Evolutionary conservation across 768 basidiomycete genomes (phyloP).

Genomic region (Porphyrellus cyaneotinctus): DNA sequence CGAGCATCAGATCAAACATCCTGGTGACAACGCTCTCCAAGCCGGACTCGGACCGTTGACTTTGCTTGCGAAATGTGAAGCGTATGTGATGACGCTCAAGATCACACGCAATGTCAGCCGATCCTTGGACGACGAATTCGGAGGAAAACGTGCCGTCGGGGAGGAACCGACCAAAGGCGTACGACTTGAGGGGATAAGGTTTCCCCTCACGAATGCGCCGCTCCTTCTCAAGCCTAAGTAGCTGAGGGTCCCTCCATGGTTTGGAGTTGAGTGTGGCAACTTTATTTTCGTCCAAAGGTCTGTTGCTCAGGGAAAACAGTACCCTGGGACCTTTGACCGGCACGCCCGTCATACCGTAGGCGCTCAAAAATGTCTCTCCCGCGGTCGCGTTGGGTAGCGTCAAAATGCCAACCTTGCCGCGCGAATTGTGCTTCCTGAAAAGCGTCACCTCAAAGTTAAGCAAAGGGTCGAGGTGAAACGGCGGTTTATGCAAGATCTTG

Average conservation of each 20-base stretch:
- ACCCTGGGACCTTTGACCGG: conserved; percentile 23
- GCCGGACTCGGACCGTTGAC: conserved; percentile 8
- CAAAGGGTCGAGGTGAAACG: conserved; percentile 24
- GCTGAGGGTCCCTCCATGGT: conserved; percentile 31
- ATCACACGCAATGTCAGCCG: conserved; percentile 35
- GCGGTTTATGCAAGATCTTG: conserved; percentile 31
- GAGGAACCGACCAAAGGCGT: conserved; percentile 36
- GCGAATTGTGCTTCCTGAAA: conserved; percentile 20
- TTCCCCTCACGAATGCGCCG: conserved; percentile 18
- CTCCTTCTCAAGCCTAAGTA: conserved; percentile 23
- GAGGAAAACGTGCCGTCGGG: conserved; percentile 33
- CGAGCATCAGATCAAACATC: neutral
- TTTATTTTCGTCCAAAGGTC: conserved; percentile 19
- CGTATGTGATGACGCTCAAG: conserved; percentile 30
- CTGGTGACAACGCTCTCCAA: neutral
- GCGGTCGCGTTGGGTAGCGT: conserved; percentile 23
- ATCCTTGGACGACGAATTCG: conserved; percentile 26
- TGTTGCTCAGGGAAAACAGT: conserved; percentile 19
- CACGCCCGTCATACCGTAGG: conserved; percentile 27
- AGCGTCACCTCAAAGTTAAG: conserved; percentile 36
- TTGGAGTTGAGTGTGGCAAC: conserved; percentile 23
- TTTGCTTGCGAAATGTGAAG: conserved; percentile 29
- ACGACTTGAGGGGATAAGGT: conserved; percentile 23
- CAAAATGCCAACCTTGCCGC: conserved; percentile 30
- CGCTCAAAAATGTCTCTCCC: conserved; percentile 24